Evolutionary conservation across 345 rosid species (phyloP).

Genomic region (Stellera chamaejasme): DNA sequence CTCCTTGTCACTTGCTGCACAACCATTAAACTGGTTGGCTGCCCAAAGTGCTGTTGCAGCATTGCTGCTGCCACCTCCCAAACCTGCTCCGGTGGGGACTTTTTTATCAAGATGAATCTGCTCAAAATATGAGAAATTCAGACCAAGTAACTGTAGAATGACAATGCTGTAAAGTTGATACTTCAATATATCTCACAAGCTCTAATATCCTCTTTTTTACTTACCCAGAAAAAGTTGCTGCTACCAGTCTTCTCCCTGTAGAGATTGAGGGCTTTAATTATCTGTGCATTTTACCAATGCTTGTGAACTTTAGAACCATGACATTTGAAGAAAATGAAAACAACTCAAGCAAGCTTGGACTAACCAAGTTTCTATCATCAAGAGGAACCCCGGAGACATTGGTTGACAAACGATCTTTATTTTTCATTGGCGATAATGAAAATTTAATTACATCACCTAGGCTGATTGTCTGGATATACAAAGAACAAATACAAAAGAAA

Average conservation of each 20-base stretch:
- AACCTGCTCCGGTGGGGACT: slow-evolving; percentile 93
- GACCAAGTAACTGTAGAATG: neutral
- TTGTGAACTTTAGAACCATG: neutral
- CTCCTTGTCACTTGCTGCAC: slow-evolving; percentile 69
- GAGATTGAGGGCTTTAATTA: slow-evolving; percentile 88
- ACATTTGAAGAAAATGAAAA: neutral
- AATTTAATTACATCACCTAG: slow-evolving; percentile 85
- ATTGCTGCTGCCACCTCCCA: slow-evolving; percentile 97
- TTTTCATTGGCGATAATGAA: slow-evolving; percentile 77
- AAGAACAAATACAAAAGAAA: slow-evolving; percentile 6
- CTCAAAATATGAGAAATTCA: slow-evolving; percentile 11
- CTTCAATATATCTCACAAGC: neutral
- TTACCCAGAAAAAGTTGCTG: slow-evolving; percentile 77
- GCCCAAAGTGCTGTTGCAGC: slow-evolving; percentile 99
- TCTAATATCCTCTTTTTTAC: neutral
- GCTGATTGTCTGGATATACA: slow-evolving; percentile 56
- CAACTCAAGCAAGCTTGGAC: slow-evolving; percentile 3
- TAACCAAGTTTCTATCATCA: slow-evolving; percentile 68
- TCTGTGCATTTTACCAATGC: slow-evolving; percentile 35
- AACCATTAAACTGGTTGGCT: slow-evolving; percentile 80
- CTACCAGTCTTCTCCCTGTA: slow-evolving; percentile 86
- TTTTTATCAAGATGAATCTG: slow-evolving; percentile 89
- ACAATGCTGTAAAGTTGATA: neutral
- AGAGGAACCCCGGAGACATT: slow-evolving; percentile 83
- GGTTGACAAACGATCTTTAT: slow-evolving; percentile 67